Base-by-base conservation (phyloP, 352 stramenopile genomes). In the Aphanomyces euteiches region DNA sequence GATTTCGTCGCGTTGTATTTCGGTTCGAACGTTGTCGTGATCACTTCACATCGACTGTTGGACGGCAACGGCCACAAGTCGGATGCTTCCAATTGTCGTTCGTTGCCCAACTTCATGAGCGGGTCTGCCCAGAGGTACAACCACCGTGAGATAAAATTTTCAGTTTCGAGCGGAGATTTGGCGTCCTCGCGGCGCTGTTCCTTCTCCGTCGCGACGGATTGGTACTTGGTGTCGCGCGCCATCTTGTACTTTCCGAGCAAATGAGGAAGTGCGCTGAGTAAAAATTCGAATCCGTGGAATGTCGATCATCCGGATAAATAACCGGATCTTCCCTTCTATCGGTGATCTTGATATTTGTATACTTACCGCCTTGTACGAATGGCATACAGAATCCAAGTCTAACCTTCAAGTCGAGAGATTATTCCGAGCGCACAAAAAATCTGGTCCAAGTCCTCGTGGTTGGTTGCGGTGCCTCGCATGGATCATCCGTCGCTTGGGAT, bases 51-150 rank as follows among this genome's bases (percentile, higher is more conserved):
- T 13, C 28, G n/a, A 4, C 21, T 21, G 10, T 63, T 12, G 17
- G 41, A 37, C 37, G 17, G 12, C n/a, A 67, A 17, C 47, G 37
- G 28, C 60, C 60, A 67, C 2, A 67, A 10, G 28, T 67, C 60
- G 19, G 7, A 17, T 17, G 8, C 12, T 8, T 67, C 47, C 4
- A 67, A 41, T 19, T 56, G 60, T 7, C 60, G 36, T 7, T 56
- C 17, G 10, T 67, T 67, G 3, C 28, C 60, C 28, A 67, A 17
- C 28, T 10, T 34, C 19, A 67, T 37, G 15, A 67, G 19, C 21
- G 60, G 60, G 10, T 37, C 45, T 15, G 34, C 37, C 60, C 60
- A 67, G 28, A 57, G 36, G 28, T 67, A 67, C 15, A 67, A 6
- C 19, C 43, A 50, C 1, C 43, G 43, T n/a, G 43, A 50, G 43